Percentiles rank a stretch among this genome's conserved stretches.
Evolutionary conservation across 495 filamentous ascomycete genomes (phyloP).

Genomic region (Pseudomonodictys pantanalensis): DNA sequence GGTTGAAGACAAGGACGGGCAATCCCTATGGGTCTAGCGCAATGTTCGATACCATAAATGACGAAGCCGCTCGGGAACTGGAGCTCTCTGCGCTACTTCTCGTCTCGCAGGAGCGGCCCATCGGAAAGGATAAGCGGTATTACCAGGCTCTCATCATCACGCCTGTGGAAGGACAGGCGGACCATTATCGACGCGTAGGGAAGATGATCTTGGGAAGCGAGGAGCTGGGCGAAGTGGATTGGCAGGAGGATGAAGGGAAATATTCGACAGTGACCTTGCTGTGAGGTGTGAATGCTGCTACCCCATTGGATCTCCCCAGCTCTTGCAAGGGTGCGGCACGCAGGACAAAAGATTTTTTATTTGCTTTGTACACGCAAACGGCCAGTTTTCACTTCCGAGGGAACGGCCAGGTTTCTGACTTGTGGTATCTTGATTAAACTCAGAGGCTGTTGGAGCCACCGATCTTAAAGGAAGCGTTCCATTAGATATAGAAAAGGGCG

Average conservation of each 20-base stretch:
- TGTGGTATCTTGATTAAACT: no score
- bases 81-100: conserved; percentile 2
- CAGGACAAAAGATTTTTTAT: no score
- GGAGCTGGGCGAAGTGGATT: neutral
- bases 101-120: neutral
- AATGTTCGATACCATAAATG: conserved; percentile 10
- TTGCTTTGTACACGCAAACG: no score
- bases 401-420: no score
- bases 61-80: neutral
- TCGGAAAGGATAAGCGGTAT: neutral
- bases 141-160: conserved; percentile 13
- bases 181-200: conserved; percentile 5
- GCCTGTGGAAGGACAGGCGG: neutral
- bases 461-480: no score
- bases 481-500: no score
- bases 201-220: conserved; percentile 1
- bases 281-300: no score
- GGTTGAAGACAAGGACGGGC: conserved; percentile 22
- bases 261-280: neutral
- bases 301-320: no score
- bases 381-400: no score
- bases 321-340: no score
- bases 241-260: neutral
- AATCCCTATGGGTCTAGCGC: neutral
- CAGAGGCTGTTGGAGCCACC: no score